A percentile compares a stretch with the other conserved stretches of the same genome.
Evolutionary conservation across 2,329 filamentous ascomycete genomes (phyloP).

Genomic region (Ascochyta viciae-villosae): DNA sequence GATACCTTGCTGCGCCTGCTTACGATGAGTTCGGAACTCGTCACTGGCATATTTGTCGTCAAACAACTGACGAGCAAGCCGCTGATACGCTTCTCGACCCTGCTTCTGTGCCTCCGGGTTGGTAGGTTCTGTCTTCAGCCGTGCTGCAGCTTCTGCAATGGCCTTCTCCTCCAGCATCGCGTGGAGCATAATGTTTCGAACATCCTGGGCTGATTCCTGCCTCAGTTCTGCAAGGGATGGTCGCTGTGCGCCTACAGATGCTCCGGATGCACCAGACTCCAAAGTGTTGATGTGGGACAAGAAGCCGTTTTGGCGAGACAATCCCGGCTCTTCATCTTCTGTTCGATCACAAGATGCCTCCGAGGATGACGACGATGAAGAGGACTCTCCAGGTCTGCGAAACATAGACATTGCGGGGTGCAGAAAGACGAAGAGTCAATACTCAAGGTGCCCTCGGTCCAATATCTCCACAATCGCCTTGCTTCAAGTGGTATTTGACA

Average conservation of each 20-base stretch:
- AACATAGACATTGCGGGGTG: slow-evolving; percentile 41
- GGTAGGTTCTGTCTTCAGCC: slow-evolving; percentile 39
- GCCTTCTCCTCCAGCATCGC: slow-evolving; percentile 56
- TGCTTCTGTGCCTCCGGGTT: slow-evolving; percentile 49
- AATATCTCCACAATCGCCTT: no score
- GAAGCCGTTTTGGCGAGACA: slow-evolving; percentile 24
- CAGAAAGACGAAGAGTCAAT: not conserved
- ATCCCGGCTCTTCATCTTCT: slow-evolving; percentile 28
- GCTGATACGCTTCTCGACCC: slow-evolving; percentile 49
- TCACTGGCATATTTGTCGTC: slow-evolving; percentile 50
- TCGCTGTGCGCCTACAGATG: slow-evolving; percentile 13
- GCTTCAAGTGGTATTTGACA: not conserved
- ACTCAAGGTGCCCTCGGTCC: not conserved
- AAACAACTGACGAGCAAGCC: slow-evolving; percentile 48
- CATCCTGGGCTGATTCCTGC: slow-evolving; percentile 33
- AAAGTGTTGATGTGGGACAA: slow-evolving; percentile 41
- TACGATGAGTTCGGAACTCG: slow-evolving; percentile 43
- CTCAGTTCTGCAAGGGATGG: slow-evolving; percentile 24
- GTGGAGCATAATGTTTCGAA: slow-evolving; percentile 52
- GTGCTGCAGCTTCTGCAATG: slow-evolving; percentile 47
- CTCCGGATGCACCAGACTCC: slow-evolving; percentile 30
- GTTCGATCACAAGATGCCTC: slow-evolving; percentile 27
- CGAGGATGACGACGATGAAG: slow-evolving; percentile 41
- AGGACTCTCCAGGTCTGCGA: slow-evolving; percentile 42
- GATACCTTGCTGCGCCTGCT: slow-evolving; percentile 49